These are phyloP conservation scores for Monosporozyma yasuniensis DNA, from an alignment of 805 yeast species.

Conservation along the genomic window DNA sequence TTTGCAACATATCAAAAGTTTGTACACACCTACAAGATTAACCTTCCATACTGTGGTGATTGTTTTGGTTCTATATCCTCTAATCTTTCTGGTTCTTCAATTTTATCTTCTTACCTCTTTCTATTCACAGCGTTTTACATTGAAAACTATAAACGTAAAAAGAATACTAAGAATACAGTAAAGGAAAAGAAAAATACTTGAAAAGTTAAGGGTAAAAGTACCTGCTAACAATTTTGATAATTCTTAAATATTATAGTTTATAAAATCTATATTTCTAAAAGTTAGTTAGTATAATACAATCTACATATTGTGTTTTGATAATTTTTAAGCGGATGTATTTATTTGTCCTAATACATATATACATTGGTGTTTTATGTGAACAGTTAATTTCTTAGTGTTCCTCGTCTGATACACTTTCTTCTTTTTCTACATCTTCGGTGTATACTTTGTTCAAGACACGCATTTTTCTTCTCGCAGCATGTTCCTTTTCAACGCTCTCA, in stretches of 20 bases:
- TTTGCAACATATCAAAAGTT: slow-evolving; percentile 75
- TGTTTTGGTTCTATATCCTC: slow-evolving; percentile 71
- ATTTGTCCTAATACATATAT: no score
- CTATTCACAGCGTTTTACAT: slow-evolving; percentile 71
- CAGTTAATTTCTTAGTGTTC: background rate
- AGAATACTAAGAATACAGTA: background rate
- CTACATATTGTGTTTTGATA: background rate
- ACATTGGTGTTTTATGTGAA: no score
- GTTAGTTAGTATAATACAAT: background rate
- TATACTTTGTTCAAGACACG: slow-evolving; percentile 23
- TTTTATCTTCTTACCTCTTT: slow-evolving; percentile 66
- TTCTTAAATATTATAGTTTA: background rate
- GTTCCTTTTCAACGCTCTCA: slow-evolving; percentile 10
- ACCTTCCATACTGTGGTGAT: slow-evolving; percentile 49
- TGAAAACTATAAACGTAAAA: slow-evolving; percentile 53
- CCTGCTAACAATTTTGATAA: background rate
- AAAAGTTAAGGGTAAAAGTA: no score
- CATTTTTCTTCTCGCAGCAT: slow-evolving; percentile 21
- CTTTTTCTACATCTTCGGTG: slow-evolving; percentile 23
- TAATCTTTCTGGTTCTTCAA: slow-evolving; percentile 64
- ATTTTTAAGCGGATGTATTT: background rate
- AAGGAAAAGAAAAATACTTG: background rate
- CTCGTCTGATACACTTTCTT: slow-evolving; percentile 17
- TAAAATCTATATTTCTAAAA: background rate
- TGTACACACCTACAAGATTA: slow-evolving; percentile 33